Evolutionary conservation across 2,329 filamentous ascomycete genomes (phyloP).

Genomic region (Lachnellula hyalina): DNA sequence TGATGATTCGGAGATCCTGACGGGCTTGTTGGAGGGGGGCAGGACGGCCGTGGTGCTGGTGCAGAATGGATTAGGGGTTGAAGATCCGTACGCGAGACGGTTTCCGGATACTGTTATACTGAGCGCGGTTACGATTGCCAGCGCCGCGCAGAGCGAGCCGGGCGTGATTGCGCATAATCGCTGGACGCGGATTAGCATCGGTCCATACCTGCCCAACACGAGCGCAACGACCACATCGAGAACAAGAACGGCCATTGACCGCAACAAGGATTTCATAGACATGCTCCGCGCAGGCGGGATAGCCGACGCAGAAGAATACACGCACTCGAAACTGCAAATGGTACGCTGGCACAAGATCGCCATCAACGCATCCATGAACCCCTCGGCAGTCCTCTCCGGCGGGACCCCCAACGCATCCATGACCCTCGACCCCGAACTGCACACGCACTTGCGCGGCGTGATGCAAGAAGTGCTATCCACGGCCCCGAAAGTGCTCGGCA

Average conservation of each 20-base stretch:
- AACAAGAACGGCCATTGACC: slow-evolving; percentile 8
- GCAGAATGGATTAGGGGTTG: slow-evolving; percentile 30
- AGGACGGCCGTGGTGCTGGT: slow-evolving; percentile 27
- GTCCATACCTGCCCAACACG: slow-evolving; percentile 53
- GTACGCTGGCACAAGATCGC: slow-evolving; percentile 73
- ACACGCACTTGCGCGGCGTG: slow-evolving; percentile 55
- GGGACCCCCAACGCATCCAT: slow-evolving; percentile 62
- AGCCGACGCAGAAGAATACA: slow-evolving; percentile 58
- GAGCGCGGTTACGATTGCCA: slow-evolving; percentile 64
- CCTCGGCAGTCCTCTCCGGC: slow-evolving; percentile 61
- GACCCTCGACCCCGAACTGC: slow-evolving; percentile 57
- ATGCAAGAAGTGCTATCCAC: slow-evolving; percentile 66
- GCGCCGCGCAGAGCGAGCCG: slow-evolving; percentile 58
- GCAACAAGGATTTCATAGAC: slow-evolving; percentile 41
- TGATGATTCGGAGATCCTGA: slow-evolving; percentile 27
- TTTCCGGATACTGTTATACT: slow-evolving; percentile 58
- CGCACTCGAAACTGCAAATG: slow-evolving; percentile 61
- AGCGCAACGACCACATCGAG: slow-evolving; percentile 13
- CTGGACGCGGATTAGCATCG: slow-evolving; percentile 68
- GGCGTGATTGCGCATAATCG: slow-evolving; percentile 65
- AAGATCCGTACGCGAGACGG: slow-evolving; percentile 53
- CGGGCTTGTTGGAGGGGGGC: slow-evolving; percentile 21
- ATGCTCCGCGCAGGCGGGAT: slow-evolving; percentile 49
- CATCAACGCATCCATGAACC: slow-evolving; percentile 73
- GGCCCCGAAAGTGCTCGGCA: slow-evolving; percentile 57